Percentiles rank a stretch among this genome's conserved stretches.
Evolutionary conservation across 1,284 basidiomycete species (phyloP).

Genomic region (Marasmius tenuissimus): DNA sequence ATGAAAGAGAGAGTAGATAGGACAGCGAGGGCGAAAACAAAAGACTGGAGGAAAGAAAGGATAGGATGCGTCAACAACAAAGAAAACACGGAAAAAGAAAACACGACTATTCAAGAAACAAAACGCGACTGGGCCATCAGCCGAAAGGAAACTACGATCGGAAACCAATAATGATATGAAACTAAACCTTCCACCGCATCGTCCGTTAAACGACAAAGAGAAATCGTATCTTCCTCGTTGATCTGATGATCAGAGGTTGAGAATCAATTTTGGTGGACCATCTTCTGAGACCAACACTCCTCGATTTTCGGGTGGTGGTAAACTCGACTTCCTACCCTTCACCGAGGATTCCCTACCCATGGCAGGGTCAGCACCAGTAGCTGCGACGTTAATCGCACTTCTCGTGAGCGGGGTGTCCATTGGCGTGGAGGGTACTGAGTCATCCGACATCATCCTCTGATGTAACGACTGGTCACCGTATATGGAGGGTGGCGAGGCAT

Average conservation of each 20-base stretch:
- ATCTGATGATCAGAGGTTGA: neutral
- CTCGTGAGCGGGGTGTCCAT: slow-evolving; percentile 5
- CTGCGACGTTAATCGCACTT: neutral
- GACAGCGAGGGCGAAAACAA: no score
- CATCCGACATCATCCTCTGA: slow-evolving; percentile 6
- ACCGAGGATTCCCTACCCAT: neutral
- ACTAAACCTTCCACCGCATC: no score
- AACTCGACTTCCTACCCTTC: neutral
- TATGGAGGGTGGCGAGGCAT: slow-evolving; percentile 3
- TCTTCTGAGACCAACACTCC: neutral
- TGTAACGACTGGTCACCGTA: neutral
- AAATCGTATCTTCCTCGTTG: no score
- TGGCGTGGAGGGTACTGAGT: slow-evolving; percentile 14
- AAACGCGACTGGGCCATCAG: no score
- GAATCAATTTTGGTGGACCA: neutral
- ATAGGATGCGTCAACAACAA: no score
- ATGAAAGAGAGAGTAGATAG: no score
- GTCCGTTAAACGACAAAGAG: no score
- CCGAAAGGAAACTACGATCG: no score
- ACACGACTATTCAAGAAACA: no score
- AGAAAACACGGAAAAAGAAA: no score
- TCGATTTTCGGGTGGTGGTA: neutral
- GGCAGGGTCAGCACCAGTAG: neutral
- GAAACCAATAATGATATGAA: no score
- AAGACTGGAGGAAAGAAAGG: no score